These are phyloP conservation scores for Phaffia rhodozyma DNA, from an alignment of 1,284 basidiomycete genomes.

Conservation along the genomic window DNA sequence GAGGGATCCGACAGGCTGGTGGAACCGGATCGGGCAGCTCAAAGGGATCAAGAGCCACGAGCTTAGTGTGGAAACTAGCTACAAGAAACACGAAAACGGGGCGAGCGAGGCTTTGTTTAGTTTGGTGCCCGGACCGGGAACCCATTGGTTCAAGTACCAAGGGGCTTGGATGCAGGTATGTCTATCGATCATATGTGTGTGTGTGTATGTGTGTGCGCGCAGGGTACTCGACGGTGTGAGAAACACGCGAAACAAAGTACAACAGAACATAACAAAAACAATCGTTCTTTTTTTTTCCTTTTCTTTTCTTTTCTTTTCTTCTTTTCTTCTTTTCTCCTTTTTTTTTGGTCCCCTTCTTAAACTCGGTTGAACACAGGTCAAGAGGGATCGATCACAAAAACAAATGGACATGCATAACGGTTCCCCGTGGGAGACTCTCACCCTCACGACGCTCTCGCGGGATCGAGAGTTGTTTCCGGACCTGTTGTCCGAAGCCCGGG, in stretches of 20 bases:
- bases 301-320: conserved; percentile 3
- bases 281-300: not conserved
- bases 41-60: conserved; percentile 68
- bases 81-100: conserved; percentile 79
- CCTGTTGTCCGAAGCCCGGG: conserved; percentile 75
- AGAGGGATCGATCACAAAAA: conserved; percentile 81
- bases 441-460: conserved; percentile 78
- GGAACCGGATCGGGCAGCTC: conserved; percentile 27
- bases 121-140: conserved; percentile 89
- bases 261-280: not conserved
- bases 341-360: not conserved
- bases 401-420: conserved; percentile 85
- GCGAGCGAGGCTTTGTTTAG: conserved; percentile 76
- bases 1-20: not conserved
- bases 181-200: conserved; percentile 16
- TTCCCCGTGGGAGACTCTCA: conserved; percentile 94
- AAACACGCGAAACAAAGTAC: not conserved
- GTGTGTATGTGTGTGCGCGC: too few species aligned
- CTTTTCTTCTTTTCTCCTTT: conserved; percentile 1
- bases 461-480: conserved; percentile 69
- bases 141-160: conserved; percentile 80
- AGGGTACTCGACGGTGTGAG: too few species aligned
- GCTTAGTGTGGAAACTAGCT: conserved; percentile 82
- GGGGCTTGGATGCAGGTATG: conserved; percentile 90
- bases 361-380: conserved; percentile 47